These are phyloP conservation scores for Lyophyllum decastes DNA, from an alignment of 768 basidiomycete genomes.

Conservation along the genomic window DNA sequence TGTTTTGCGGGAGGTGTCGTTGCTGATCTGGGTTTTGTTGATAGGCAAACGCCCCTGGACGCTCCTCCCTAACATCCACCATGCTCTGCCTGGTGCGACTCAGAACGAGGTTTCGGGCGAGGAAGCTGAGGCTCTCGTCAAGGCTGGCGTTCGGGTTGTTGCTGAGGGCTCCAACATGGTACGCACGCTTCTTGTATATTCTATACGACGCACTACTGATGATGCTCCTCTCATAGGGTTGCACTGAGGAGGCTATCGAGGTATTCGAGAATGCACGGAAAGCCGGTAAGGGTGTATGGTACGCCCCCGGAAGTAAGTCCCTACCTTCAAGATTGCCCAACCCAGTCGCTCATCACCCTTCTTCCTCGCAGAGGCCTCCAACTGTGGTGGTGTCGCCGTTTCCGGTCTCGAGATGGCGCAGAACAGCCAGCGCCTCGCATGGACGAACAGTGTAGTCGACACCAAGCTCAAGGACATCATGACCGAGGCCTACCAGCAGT, in stretches of 20 bases:
- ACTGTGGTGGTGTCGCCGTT: constrained; percentile 77
- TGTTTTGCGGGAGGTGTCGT: not conserved
- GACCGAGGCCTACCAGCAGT: constrained; percentile 60
- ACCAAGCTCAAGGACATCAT: constrained; percentile 71
- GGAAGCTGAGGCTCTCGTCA: constrained; percentile 70
- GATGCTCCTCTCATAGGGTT: constrained; percentile 39
- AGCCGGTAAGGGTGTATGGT: constrained; percentile 57
- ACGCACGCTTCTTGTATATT: not conserved
- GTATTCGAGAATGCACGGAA: constrained; percentile 67
- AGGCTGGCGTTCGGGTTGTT: constrained; percentile 68
- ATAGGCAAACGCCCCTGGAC: constrained; percentile 68
- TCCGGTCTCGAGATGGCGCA: constrained; percentile 82
- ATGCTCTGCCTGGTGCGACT: constrained; percentile 71
- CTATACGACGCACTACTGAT: not conserved
- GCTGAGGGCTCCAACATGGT: constrained; percentile 80
- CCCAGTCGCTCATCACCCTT: constrained; percentile 4
- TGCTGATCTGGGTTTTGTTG: constrained; percentile 17
- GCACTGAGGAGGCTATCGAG: constrained; percentile 70
- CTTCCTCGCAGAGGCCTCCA: constrained; percentile 43
- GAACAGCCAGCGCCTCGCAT: constrained; percentile 67
- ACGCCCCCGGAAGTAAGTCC: constrained; percentile 70
- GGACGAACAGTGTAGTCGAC: constrained; percentile 67
- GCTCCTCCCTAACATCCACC: constrained; percentile 59
- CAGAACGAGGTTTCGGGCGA: constrained; percentile 71
- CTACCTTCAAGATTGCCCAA: not conserved